These are phyloP conservation scores for Raphanus hybrid DNA, from an alignment of 441 rosid genomes.

Conservation along the genomic window DNA sequence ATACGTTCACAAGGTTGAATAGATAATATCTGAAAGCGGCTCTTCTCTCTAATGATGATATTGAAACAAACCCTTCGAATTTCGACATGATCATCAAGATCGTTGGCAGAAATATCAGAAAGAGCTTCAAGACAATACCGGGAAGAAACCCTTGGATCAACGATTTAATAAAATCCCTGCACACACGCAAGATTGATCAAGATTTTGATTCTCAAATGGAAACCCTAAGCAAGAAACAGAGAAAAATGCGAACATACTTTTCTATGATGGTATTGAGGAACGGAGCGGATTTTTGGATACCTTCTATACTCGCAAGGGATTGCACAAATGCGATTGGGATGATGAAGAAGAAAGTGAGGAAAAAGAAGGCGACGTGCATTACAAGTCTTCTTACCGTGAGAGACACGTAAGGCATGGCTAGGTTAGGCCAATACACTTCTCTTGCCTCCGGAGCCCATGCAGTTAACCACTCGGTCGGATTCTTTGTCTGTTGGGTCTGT, in stretches of 20 bases:
- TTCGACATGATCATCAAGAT: conserved; percentile 92
- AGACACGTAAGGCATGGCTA: conserved; percentile 83
- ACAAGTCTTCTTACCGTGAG: conserved; percentile 72
- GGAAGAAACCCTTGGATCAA: conserved; percentile 85
- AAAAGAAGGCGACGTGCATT: conserved; percentile 80
- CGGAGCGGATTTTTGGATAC: conserved; percentile 68
- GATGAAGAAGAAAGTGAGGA: conserved; percentile 89
- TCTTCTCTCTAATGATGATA: conserved; percentile 83
- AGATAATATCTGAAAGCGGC: conserved; percentile 73
- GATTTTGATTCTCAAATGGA: background rate
- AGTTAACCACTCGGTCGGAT: conserved; percentile 88
- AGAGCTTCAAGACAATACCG: conserved; percentile 88
- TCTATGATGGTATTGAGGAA: conserved; percentile 67
- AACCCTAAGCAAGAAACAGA: background rate
- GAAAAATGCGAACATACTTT: conserved; percentile 47
- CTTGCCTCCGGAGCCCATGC: conserved; percentile 96
- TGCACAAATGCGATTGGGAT: conserved; percentile 90
- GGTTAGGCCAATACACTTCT: conserved; percentile 85
- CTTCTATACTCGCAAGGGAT: conserved; percentile 84
- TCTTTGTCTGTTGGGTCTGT: conserved; percentile 86
- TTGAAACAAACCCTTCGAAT: conserved; percentile 82
- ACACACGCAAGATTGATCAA: conserved; percentile 12
- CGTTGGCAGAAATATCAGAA: conserved; percentile 78
- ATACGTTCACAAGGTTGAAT: conserved; percentile 81
- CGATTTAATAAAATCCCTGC: conserved; percentile 67